These are phyloP conservation scores for Solanum sejunctum DNA, from an alignment of 257 asterid genomes.

Conservation along the genomic window DNA sequence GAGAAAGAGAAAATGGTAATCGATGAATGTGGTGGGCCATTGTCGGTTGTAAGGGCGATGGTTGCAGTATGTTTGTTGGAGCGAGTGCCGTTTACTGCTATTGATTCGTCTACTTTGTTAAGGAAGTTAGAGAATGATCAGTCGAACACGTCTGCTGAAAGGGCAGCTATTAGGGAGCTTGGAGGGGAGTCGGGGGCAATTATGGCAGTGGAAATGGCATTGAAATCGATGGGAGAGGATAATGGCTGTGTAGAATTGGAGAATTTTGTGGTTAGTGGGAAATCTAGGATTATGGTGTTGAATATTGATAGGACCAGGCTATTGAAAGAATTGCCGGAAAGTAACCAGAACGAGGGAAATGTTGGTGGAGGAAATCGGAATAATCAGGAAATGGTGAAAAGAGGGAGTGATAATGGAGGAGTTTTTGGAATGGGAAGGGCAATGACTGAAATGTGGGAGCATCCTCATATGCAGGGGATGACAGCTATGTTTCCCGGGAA, in stretches of 20 bases:
- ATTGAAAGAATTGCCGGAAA: constrained; percentile 68
- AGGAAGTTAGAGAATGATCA: constrained; percentile 87
- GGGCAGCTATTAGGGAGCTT: constrained; percentile 69
- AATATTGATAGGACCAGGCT: constrained; percentile 71
- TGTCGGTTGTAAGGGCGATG: constrained; percentile 69
- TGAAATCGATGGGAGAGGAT: constrained; percentile 83
- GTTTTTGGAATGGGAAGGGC: constrained; percentile 39
- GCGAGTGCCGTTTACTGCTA: constrained; percentile 68
- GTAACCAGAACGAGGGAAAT: constrained; percentile 43
- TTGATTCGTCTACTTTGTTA: constrained; percentile 67
- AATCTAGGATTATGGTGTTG: constrained; percentile 73
- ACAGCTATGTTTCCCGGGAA: constrained; percentile 27
- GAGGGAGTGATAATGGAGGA: constrained; percentile 30
- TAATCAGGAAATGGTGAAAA: constrained; percentile 13
- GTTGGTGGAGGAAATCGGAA: constrained; percentile 28
- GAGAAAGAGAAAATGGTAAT: constrained; percentile 33
- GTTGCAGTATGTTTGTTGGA: constrained; percentile 81
- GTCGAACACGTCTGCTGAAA: constrained; percentile 36
- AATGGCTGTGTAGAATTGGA: constrained; percentile 78
- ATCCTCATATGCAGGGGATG: constrained; percentile 12
- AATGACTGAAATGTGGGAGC: constrained; percentile 54
- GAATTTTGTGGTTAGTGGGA: constrained; percentile 80
- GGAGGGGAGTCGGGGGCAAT: constrained; percentile 80
- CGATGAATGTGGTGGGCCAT: constrained; percentile 64
- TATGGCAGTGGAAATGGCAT: constrained; percentile 80